Evolutionary conservation across 768 basidiomycete species (phyloP).

Genomic region (Termitomyces sp.): DNA sequence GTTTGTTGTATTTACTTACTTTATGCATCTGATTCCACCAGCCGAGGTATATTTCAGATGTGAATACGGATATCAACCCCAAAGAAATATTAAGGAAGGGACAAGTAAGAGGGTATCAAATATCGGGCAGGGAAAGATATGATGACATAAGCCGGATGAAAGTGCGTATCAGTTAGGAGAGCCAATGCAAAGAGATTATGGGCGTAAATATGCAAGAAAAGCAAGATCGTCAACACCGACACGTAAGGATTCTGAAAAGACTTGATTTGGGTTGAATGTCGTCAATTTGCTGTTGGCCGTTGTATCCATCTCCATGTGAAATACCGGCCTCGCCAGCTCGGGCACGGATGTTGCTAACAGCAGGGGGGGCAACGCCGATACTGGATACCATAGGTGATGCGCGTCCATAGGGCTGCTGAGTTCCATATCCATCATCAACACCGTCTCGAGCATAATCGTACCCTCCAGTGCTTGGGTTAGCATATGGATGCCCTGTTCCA

Average conservation of each 20-base stretch:
- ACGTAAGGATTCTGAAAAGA: slow-evolving; percentile 68
- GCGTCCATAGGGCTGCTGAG: slow-evolving; percentile 58
- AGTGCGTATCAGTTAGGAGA: slow-evolving; percentile 17
- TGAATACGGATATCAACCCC: slow-evolving; percentile 6
- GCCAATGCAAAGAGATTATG: slow-evolving; percentile 20
- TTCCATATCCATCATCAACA: slow-evolving; percentile 53
- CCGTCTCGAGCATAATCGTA: slow-evolving; percentile 48
- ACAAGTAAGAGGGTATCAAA: slow-evolving; percentile 24
- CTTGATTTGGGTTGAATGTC: slow-evolving; percentile 46
- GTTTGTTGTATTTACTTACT: background rate
- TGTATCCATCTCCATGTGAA: slow-evolving; percentile 53
- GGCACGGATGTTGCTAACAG: slow-evolving; percentile 68
- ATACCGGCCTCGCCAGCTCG: slow-evolving; percentile 63
- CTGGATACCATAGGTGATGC: slow-evolving; percentile 79
- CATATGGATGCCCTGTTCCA: slow-evolving; percentile 61
- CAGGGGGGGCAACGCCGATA: slow-evolving; percentile 62
- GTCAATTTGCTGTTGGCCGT: slow-evolving; percentile 52
- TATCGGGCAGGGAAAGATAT: slow-evolving; percentile 24
- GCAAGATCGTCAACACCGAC: slow-evolving; percentile 53
- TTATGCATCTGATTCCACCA: background rate
- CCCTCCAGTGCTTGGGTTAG: slow-evolving; percentile 48
- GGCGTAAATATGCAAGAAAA: slow-evolving; percentile 16
- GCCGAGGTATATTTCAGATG: slow-evolving; percentile 12
- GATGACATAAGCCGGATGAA: slow-evolving; percentile 22
- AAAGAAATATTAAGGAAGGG: slow-evolving; percentile 15